Conservation (phyloP, 192 early-diverging fungal species). For the Mortierella claussenii region DNA sequence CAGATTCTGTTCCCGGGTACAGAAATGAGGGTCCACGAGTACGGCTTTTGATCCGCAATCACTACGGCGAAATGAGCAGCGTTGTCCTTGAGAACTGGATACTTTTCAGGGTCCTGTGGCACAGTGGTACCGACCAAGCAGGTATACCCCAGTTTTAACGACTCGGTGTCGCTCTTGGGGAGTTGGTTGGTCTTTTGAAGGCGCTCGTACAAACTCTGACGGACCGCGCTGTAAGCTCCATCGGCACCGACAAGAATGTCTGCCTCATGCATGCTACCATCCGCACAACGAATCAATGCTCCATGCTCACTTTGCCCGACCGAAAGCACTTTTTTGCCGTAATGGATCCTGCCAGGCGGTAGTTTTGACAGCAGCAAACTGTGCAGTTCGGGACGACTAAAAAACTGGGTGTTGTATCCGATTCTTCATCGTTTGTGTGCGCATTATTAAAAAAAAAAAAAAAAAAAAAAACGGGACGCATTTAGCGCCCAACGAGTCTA, state of each 20-base stretch:
- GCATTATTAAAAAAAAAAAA: background rate
- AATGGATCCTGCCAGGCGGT: constrained; percentile 5
- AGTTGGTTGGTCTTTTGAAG: constrained; percentile 4
- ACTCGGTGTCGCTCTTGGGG: constrained; percentile 11
- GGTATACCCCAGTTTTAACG: constrained; percentile 2
- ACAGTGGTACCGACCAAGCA: constrained; percentile 26
- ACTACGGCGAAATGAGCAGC: background rate
- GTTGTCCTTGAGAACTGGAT: constrained; percentile 9
- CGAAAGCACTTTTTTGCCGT: constrained; percentile 19
- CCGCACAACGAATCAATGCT: constrained; percentile 16
- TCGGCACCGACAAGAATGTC: constrained; percentile 53
- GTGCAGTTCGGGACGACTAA: constrained; percentile 9
- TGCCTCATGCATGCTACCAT: constrained; percentile 28
- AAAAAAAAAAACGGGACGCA: background rate
- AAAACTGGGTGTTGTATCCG: background rate
- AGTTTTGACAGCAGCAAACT: constrained; percentile 10
- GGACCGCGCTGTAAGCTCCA: constrained; percentile 46
- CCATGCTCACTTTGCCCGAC: constrained; percentile 24
- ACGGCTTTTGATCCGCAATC: constrained; percentile 9
- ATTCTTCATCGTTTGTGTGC: background rate
- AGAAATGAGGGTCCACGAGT: constrained; percentile 9
- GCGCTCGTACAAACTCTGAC: constrained; percentile 19
- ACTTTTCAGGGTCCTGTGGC: constrained; percentile 12
- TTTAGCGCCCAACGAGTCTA: background rate
- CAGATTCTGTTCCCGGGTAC: constrained; percentile 12